Base-by-base conservation (phyloP, 371 early-diverging fungal genomes). In the Mucor irregularis region DNA sequence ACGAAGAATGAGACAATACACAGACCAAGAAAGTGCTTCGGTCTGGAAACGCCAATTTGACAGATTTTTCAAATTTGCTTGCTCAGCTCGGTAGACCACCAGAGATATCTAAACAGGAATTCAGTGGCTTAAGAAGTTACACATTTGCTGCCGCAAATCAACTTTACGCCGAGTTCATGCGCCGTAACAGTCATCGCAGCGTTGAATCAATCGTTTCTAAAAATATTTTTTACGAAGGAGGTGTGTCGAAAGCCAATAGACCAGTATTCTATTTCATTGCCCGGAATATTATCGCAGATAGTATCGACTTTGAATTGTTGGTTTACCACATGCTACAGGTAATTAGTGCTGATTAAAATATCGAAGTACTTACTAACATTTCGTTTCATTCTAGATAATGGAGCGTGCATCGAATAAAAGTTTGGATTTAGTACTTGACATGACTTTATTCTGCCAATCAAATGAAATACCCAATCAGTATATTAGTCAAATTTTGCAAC, bases 221-320 rank as follows among this genome's bases (percentile, higher is more conserved):
- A 60, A 76, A 84, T 38, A 80, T 90, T 29, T 82, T 94, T 60
- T 95, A 91, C 52, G 90, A 90, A 58, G 90, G 88, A 14, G 92
- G 91, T 5, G 56, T 80, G 1, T 92, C 93, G 17, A 90, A 89
- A 59, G 88, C 83, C 25, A 78, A 84, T 9, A 77, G 89, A 47
- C 90, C 91, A 0, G 90, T 96, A 9, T 80, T 93, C 47, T 96
- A 95, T 69, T 88, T 86, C 62, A 90, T 96, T 49, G 76, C 88
- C 26, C 82, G 94, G 40, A 80, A 91, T 31, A 65, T 96, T 24
- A 73, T 83, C 52, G 75, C 88, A 35, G 90, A 93, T 30, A 80
- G 78, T 34, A 78, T 90, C 35, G 94, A 96, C 72, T 89, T 94
- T 73, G 93, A 95, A 26, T 64, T 91, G 14, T 68, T 94, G 30